Evolutionary conservation across 2,329 filamentous ascomycete genomes (phyloP).

Genomic region (Penicillium occitanis): DNA sequence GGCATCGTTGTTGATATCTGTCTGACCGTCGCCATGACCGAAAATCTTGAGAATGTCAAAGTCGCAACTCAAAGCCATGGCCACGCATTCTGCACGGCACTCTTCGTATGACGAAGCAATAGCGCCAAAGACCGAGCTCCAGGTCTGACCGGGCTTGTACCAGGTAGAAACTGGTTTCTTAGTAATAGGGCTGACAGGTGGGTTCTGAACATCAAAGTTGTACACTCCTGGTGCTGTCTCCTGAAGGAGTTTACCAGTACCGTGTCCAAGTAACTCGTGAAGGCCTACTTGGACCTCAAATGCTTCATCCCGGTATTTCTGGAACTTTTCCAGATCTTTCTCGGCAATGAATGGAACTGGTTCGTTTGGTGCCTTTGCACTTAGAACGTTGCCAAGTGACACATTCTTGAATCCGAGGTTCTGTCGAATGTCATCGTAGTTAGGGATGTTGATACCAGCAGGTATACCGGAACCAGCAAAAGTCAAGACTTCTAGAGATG

Average conservation of each 20-base stretch:
- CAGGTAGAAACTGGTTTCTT: slow-evolving; percentile 76
- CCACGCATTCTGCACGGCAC: slow-evolving; percentile 89
- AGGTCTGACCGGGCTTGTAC: slow-evolving; percentile 95
- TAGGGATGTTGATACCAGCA: slow-evolving; percentile 60
- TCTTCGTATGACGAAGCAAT: slow-evolving; percentile 90
- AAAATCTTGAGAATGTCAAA: slow-evolving; percentile 88
- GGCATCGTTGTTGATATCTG: slow-evolving; percentile 71
- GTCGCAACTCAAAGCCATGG: slow-evolving; percentile 87
- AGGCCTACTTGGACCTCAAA: slow-evolving; percentile 97
- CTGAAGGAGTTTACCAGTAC: slow-evolving; percentile 89
- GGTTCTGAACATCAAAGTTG: slow-evolving; percentile 84
- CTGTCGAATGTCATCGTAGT: slow-evolving; percentile 61
- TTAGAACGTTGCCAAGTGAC: slow-evolving; percentile 87
- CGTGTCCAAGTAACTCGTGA: slow-evolving; percentile 85
- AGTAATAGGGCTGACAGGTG: slow-evolving; percentile 76
- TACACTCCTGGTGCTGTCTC: slow-evolving; percentile 78
- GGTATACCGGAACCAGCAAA: slow-evolving; percentile 68
- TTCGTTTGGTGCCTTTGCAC: slow-evolving; percentile 88
- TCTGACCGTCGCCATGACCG: slow-evolving; percentile 76
- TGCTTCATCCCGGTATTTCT: slow-evolving; percentile 78
- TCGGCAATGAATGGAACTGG: slow-evolving; percentile 86
- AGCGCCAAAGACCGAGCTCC: slow-evolving; percentile 87
- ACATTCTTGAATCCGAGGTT: slow-evolving; percentile 68
- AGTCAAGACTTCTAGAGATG: slow-evolving; percentile 84
- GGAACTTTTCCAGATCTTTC: slow-evolving; percentile 73